phyloP scores from a whole-genome alignment of 768 basidiomycete genomes.

The Kwoniella sp. region DNA sequence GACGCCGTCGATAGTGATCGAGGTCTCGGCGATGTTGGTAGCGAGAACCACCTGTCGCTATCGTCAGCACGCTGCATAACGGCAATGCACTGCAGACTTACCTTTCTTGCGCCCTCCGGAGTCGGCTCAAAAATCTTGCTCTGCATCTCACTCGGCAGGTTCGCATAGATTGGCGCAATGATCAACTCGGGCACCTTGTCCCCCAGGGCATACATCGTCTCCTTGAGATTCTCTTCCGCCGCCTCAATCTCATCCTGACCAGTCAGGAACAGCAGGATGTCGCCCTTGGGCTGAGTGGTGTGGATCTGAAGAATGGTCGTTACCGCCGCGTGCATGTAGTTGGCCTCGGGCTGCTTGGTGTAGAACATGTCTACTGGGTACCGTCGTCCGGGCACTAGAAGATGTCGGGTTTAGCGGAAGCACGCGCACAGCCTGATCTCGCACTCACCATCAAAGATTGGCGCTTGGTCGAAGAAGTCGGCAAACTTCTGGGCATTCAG shows the following conservation, averaged over 20 bases:
- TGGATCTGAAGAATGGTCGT: slow-evolving; percentile 99
- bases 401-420: slow-evolving; percentile 13
- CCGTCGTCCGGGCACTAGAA: slow-evolving; percentile 84
- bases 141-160: slow-evolving; percentile 98
- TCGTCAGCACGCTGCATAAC: neutral
- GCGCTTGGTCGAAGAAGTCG: slow-evolving; percentile 93
- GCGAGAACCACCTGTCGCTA: slow-evolving; percentile 71
- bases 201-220: slow-evolving; percentile 88
- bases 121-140: slow-evolving; percentile 99
- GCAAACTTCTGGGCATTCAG: slow-evolving; percentile 98
- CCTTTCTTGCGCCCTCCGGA: slow-evolving; percentile 87
- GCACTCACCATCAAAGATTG: slow-evolving; percentile 78
- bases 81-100: slow-evolving; percentile 10
- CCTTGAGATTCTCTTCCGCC: slow-evolving; percentile 89
- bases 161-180: slow-evolving; percentile 96
- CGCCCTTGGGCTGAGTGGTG: slow-evolving; percentile 95
- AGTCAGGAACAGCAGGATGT: slow-evolving; percentile 95
- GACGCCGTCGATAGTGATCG: slow-evolving; percentile 98
- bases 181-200: slow-evolving; percentile 94
- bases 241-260: slow-evolving; percentile 99
- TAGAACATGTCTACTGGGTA: slow-evolving; percentile 99
- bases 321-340: slow-evolving; percentile 96
- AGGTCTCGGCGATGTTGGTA: slow-evolving; percentile 99
- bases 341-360: slow-evolving; percentile 98
- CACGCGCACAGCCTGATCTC: neutral